These are phyloP conservation scores for Fusarium verticillioides DNA, from an alignment of 2,329 filamentous ascomycete genomes.

Conservation along the genomic window DNA sequence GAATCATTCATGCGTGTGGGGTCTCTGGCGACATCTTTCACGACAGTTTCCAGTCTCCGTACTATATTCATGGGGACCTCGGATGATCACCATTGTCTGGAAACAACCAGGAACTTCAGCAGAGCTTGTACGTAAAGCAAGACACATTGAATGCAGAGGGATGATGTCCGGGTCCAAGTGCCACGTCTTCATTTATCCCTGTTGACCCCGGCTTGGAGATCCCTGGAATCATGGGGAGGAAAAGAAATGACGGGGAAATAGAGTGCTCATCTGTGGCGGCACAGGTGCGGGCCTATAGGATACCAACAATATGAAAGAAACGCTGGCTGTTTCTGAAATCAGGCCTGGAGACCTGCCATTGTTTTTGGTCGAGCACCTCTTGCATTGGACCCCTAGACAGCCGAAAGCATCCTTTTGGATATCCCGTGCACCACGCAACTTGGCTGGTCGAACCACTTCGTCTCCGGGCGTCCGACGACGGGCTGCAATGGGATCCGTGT, in stretches of 20 bases:
- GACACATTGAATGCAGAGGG: conserved; percentile 10
- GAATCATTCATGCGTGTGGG: conserved; percentile 12
- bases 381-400: conserved; percentile 9
- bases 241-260: conserved; percentile 23
- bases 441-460: conserved; percentile 12
- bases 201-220: background rate
- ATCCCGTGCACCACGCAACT: conserved; percentile 7
- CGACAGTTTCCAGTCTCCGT: background rate
- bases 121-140: conserved; percentile 20
- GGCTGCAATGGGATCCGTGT: conserved; percentile 8
- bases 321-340: conserved; percentile 13
- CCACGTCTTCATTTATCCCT: conserved; percentile 23
- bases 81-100: background rate
- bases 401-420: background rate
- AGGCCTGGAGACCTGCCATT: background rate
- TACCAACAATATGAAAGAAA: conserved; percentile 13
- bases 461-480: conserved; percentile 27
- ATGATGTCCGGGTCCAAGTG: conserved; percentile 7
- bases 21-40: background rate
- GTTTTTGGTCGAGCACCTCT: conserved; percentile 5
- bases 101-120: background rate
- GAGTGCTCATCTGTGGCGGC: conserved; percentile 9
- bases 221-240: conserved; percentile 3
- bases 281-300: background rate
- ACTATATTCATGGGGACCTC: background rate